phyloP scores from a whole-genome alignment of 352 stramenopile genomes.

The Phytopythium cucurbitacearum region DNA sequence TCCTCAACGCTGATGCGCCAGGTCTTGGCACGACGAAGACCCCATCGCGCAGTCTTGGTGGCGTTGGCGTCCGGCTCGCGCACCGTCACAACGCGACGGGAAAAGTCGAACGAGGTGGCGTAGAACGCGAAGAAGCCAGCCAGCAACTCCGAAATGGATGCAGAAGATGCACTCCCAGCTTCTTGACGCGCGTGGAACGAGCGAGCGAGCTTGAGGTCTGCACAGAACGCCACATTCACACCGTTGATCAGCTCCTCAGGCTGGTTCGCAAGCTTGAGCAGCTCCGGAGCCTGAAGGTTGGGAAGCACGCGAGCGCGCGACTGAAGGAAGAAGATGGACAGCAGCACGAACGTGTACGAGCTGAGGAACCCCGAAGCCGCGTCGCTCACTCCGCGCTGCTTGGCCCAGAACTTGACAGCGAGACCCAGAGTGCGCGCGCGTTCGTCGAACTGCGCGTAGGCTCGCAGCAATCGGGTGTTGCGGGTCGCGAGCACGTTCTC shows the following conservation, averaged over 20 bases:
- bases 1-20: conserved; percentile 88
- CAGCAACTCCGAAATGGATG: conserved; percentile 80
- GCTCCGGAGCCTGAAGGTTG: conserved; percentile 88
- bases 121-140: conserved; percentile 97
- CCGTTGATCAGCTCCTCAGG: conserved; percentile 34
- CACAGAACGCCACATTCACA: conserved; percentile 75
- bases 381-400: conserved; percentile 95
- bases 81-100: conserved; percentile 91
- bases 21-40: conserved; percentile 38
- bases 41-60: conserved; percentile 45
- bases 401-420: conserved; percentile 98
- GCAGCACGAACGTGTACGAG: conserved; percentile 98
- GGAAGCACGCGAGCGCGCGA: conserved; percentile 82
- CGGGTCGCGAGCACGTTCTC: conserved; percentile 75
- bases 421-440: conserved; percentile 88
- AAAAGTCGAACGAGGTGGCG: conserved; percentile 95
- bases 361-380: conserved; percentile 94
- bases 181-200: conserved; percentile 24
- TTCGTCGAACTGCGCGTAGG: conserved; percentile 73
- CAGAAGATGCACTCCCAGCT: background rate
- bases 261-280: conserved; percentile 41
- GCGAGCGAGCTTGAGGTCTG: conserved; percentile 28
- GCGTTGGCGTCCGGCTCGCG: conserved; percentile 37
- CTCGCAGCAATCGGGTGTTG: conserved; percentile 78
- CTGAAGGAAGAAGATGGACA: conserved; percentile 95